A percentile compares a stretch with the other conserved stretches of the same genome.
These are phyloP conservation scores for Globisporangium perplexum DNA, from an alignment of 352 stramenopile species.

Conservation along the genomic window DNA sequence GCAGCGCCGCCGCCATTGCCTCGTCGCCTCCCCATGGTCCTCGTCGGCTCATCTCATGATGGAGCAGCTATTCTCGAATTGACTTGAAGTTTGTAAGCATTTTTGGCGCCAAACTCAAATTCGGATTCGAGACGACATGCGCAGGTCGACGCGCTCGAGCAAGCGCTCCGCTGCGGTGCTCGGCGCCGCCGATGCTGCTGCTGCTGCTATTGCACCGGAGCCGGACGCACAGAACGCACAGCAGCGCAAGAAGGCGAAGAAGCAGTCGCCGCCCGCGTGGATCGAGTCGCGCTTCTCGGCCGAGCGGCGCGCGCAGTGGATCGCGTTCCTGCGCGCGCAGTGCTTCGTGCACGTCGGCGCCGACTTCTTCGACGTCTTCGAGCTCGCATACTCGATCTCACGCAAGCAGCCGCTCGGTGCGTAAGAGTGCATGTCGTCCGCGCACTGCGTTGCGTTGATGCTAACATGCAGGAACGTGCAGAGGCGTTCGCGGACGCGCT, in stretches of 20 bases:
- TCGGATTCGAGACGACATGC: neutral
- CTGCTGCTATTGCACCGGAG: neutral
- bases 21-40: neutral
- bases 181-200: too few species aligned
- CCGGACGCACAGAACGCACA: neutral
- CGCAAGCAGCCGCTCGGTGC: constrained; percentile 28
- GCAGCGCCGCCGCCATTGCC: neutral
- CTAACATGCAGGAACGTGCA: constrained; percentile 2
- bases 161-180: neutral
- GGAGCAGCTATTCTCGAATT: too few species aligned
- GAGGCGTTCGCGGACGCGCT: constrained; percentile 45
- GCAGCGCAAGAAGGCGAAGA: neutral
- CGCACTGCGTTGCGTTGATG: too few species aligned
- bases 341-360: constrained; percentile 21
- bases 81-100: neutral
- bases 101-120: neutral
- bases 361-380: constrained; percentile 49
- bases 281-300: constrained; percentile 5
- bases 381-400: constrained; percentile 27
- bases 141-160: neutral
- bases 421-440: too few species aligned
- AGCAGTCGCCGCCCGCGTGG: neutral
- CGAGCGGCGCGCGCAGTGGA: constrained; percentile 26
- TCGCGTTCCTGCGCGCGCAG: constrained; percentile 28
- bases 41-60: too few species aligned